Evolutionary conservation across 495 filamentous ascomycete genomes (phyloP).

Genomic region (Tuber microsphaerosporum): DNA sequence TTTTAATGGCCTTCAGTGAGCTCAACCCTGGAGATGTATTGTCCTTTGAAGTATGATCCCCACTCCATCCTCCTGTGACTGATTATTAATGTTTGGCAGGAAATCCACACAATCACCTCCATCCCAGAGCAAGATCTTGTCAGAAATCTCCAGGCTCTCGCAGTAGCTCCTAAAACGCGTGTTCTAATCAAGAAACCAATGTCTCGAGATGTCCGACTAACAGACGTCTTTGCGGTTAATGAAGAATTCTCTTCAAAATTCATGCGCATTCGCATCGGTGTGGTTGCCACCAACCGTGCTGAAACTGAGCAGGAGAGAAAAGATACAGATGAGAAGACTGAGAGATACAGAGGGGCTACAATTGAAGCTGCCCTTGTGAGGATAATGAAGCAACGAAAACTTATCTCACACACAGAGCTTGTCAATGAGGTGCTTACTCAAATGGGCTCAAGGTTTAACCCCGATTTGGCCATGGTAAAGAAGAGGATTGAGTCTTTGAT

Average conservation of each 20-base stretch:
- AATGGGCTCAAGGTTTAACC: conserved; percentile 71
- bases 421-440: conserved; percentile 78
- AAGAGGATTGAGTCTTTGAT: conserved; percentile 88
- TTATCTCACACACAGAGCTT: conserved; percentile 69
- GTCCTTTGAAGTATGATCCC: conserved; percentile 50
- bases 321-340: conserved; percentile 81
- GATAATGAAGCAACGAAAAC: conserved; percentile 73
- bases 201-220: conserved; percentile 69
- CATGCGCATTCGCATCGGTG: conserved; percentile 77
- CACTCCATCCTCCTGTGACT: neutral
- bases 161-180: conserved; percentile 75
- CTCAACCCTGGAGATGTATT: conserved; percentile 57
- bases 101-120: conserved; percentile 73
- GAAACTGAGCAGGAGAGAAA: conserved; percentile 76
- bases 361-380: conserved; percentile 83
- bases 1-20: conserved; percentile 85
- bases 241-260: conserved; percentile 71
- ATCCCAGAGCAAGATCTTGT: conserved; percentile 74
- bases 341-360: conserved; percentile 64
- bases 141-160: conserved; percentile 75
- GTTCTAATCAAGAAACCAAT: conserved; percentile 77
- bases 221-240: conserved; percentile 81
- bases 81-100: conserved; percentile 44
- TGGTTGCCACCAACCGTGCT: conserved; percentile 69
- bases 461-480: conserved; percentile 87